phyloP scores from a whole-genome alignment of 805 yeast species.

The Yarrowia osloensis region DNA sequence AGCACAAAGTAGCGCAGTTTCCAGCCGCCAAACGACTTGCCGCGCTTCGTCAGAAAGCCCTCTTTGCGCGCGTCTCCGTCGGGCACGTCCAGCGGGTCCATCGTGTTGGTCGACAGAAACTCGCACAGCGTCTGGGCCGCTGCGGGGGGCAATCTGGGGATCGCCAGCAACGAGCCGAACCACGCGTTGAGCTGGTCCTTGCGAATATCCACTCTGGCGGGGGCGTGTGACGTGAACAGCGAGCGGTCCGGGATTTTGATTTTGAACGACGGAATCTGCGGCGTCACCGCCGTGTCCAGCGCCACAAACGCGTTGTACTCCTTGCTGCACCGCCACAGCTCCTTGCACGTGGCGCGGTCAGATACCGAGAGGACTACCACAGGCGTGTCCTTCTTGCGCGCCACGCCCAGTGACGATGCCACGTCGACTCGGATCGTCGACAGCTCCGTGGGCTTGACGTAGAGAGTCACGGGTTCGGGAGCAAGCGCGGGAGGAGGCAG shows the following conservation, averaged over 20 bases:
- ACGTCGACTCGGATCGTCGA: slow-evolving; percentile 37
- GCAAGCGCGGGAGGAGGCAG: not conserved
- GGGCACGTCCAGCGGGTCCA: slow-evolving; percentile 54
- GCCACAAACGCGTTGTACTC: slow-evolving; percentile 58
- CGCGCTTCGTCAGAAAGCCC: slow-evolving; percentile 64
- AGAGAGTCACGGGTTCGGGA: slow-evolving; percentile 27
- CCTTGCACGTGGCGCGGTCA: slow-evolving; percentile 62
- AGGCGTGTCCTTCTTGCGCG: slow-evolving; percentile 58
- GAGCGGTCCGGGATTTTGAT: slow-evolving; percentile 67
- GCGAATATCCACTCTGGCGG: slow-evolving; percentile 65
- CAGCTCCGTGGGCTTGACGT: slow-evolving; percentile 39
- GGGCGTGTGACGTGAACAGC: slow-evolving; percentile 59
- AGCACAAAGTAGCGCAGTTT: slow-evolving; percentile 67
- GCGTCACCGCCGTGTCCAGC: slow-evolving; percentile 62
- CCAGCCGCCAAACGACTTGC: slow-evolving; percentile 71
- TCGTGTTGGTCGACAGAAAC: slow-evolving; percentile 67
- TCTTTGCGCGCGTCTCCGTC: slow-evolving; percentile 47
- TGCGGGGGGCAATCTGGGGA: slow-evolving; percentile 59
- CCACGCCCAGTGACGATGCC: slow-evolving; percentile 40
- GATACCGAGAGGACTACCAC: slow-evolving; percentile 60
- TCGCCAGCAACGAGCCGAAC: slow-evolving; percentile 56
- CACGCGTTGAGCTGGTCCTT: slow-evolving; percentile 58
- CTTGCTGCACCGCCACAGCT: slow-evolving; percentile 75
- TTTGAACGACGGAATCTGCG: slow-evolving; percentile 48
- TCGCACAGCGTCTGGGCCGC: slow-evolving; percentile 58